Evolutionary conservation across 2,329 filamentous ascomycete species (phyloP).

Genomic region (Pseudogymnoascus sp.): DNA sequence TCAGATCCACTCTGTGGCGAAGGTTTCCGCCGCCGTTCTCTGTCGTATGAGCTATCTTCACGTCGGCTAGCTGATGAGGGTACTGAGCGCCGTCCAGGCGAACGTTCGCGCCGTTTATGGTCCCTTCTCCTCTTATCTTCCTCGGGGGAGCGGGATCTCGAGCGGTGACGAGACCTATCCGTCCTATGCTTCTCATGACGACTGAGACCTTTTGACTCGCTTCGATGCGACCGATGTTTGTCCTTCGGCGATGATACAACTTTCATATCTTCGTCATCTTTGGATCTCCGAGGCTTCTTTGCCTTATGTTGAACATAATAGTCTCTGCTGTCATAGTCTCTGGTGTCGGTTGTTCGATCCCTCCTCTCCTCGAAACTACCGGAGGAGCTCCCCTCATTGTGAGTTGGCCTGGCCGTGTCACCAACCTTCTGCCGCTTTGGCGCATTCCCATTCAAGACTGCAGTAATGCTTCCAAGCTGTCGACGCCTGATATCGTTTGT

Average conservation of each 20-base stretch:
- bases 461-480: constrained; percentile 54
- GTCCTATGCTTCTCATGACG: background rate
- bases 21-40: background rate
- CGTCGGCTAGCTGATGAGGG: background rate
- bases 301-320: background rate
- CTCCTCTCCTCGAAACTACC: background rate
- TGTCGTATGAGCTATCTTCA: background rate
- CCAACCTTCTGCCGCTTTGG: constrained; percentile 20
- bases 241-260: background rate
- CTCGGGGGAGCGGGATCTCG: background rate
- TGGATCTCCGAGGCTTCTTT: background rate
- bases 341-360: background rate
- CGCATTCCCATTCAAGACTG: constrained; percentile 42
- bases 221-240: background rate
- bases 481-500: constrained; percentile 45
- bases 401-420: background rate
- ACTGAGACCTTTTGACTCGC: background rate
- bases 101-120: background rate
- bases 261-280: background rate
- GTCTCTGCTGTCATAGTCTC: background rate
- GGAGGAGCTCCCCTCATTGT: background rate
- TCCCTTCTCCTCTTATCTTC: background rate
- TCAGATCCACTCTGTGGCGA: constrained; percentile 29
- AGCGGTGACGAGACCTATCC: background rate
- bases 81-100: background rate